These are phyloP conservation scores for Saposhnikovia divaricata DNA, from an alignment of 129 eudicot genomes.

Conservation along the genomic window DNA sequence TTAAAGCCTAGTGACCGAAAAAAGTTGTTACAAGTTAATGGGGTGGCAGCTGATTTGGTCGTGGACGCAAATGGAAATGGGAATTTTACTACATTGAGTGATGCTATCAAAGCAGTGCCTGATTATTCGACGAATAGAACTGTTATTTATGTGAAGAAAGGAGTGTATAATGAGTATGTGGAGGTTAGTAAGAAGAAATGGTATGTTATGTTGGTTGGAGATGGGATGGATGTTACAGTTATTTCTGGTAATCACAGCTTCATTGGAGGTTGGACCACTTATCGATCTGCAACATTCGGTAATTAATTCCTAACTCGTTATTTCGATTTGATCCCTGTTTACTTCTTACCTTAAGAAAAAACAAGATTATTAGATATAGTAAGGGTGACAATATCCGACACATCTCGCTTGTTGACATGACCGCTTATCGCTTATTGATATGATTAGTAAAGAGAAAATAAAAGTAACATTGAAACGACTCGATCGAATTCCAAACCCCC, in stretches of 20 bases:
- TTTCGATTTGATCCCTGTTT: not conserved
- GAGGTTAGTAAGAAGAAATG: constrained; percentile 65
- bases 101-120: constrained; percentile 56
- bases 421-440: too few relatives aligned
- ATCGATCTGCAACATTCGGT: constrained; percentile 87
- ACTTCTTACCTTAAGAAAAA: too few relatives aligned
- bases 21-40: constrained; percentile 35
- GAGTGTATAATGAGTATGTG: constrained; percentile 65
- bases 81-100: constrained; percentile 44
- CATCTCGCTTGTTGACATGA: too few relatives aligned
- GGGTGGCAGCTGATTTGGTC: constrained; percentile 38
- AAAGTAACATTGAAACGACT: too few relatives aligned
- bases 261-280: constrained; percentile 84
- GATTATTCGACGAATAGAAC: constrained; percentile 29
- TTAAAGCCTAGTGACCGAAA: constrained; percentile 43
- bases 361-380: too few relatives aligned
- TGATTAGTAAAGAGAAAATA: too few relatives aligned
- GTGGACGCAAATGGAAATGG: constrained; percentile 85
- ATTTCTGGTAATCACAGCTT: constrained; percentile 62
- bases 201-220: constrained; percentile 74
- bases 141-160: constrained; percentile 71
- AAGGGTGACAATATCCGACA: too few relatives aligned
- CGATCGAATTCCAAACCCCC: too few relatives aligned
- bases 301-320: not conserved
- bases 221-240: constrained; percentile 68